Evolutionary conservation across 2,329 filamentous ascomycete genomes (phyloP).

Genomic region (Lecanicillium sp.): DNA sequence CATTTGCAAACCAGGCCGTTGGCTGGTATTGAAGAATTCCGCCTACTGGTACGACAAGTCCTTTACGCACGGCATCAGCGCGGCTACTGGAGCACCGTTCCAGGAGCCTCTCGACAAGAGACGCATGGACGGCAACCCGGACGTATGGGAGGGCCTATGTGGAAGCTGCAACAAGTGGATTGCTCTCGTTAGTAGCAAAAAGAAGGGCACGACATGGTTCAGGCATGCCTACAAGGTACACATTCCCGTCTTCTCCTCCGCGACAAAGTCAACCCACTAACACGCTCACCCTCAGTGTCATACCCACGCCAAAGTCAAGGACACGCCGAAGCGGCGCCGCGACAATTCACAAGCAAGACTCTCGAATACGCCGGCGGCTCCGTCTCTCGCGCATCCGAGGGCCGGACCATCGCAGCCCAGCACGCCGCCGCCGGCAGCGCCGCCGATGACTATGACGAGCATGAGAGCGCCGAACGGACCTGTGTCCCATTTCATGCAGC

Average conservation of each 20-base stretch:
- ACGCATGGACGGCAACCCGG: constrained; percentile 71
- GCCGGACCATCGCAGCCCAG: constrained; percentile 31
- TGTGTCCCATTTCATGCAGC: constrained; percentile 20
- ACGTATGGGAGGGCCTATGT: constrained; percentile 75
- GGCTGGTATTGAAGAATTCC: constrained; percentile 84
- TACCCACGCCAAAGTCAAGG: constrained; percentile 64
- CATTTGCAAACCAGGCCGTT: constrained; percentile 77
- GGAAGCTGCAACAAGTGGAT: constrained; percentile 76
- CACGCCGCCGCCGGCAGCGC: constrained; percentile 18
- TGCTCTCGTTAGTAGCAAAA: constrained; percentile 74
- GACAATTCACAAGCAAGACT: constrained; percentile 48
- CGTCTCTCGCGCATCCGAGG: constrained; percentile 40
- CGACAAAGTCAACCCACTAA: constrained; percentile 12
- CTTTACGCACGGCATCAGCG: constrained; percentile 81
- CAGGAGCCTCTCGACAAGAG: constrained; percentile 68
- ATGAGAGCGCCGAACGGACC: constrained; percentile 18
- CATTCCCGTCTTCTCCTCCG: constrained; percentile 8
- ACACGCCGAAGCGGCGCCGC: constrained; percentile 59
- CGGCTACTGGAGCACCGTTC: constrained; percentile 71
- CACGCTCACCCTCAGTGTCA: constrained; percentile 46
- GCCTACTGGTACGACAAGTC: constrained; percentile 93
- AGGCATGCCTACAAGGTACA: constrained; percentile 78
- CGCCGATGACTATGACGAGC: constrained; percentile 14
- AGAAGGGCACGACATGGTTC: constrained; percentile 91
- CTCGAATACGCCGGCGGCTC: constrained; percentile 23